Evolutionary conservation across 306 rosid species (phyloP).

Genomic region (Bauhinia variegata): DNA sequence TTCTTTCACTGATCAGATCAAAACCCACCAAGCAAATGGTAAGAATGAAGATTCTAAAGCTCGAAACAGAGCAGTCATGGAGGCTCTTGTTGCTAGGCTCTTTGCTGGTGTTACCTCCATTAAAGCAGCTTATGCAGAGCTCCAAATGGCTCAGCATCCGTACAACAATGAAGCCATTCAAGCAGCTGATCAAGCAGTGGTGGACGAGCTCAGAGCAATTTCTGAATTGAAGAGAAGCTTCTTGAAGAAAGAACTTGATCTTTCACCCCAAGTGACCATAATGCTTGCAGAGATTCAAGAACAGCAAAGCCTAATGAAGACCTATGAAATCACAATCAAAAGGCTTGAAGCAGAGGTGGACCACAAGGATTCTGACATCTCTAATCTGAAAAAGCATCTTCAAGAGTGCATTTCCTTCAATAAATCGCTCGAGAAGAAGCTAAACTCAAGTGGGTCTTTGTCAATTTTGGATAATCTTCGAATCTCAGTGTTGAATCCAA

Average conservation of each 20-base stretch:
- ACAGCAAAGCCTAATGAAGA: slow-evolving; percentile 83
- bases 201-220: slow-evolving; percentile 69
- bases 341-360: slow-evolving; percentile 65
- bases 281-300: slow-evolving; percentile 98
- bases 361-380: slow-evolving; percentile 29
- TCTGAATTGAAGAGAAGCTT: slow-evolving; percentile 78
- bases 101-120: slow-evolving; percentile 88
- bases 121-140: slow-evolving; percentile 91
- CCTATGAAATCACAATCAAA: slow-evolving; percentile 77
- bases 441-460: slow-evolving; percentile 65
- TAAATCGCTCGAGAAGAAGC: slow-evolving; percentile 59
- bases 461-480: slow-evolving; percentile 60
- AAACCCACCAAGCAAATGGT: slow-evolving; percentile 32
- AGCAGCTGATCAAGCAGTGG: slow-evolving; percentile 81
- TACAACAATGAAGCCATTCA: slow-evolving; percentile 78
- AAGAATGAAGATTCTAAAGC: slow-evolving; percentile 43
- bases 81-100: slow-evolving; percentile 84
- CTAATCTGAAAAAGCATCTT: slow-evolving; percentile 43
- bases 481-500: slow-evolving; percentile 42
- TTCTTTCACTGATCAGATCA: slow-evolving; percentile 32
- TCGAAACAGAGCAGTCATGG: slow-evolving; percentile 70
- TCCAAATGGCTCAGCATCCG: slow-evolving; percentile 94
- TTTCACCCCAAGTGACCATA: slow-evolving; percentile 84
- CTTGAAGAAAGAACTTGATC: slow-evolving; percentile 70
- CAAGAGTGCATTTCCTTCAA: slow-evolving; percentile 43